These are phyloP conservation scores for Phytophthora sp. DNA, from an alignment of 352 stramenopile genomes.

Conservation along the genomic window DNA sequence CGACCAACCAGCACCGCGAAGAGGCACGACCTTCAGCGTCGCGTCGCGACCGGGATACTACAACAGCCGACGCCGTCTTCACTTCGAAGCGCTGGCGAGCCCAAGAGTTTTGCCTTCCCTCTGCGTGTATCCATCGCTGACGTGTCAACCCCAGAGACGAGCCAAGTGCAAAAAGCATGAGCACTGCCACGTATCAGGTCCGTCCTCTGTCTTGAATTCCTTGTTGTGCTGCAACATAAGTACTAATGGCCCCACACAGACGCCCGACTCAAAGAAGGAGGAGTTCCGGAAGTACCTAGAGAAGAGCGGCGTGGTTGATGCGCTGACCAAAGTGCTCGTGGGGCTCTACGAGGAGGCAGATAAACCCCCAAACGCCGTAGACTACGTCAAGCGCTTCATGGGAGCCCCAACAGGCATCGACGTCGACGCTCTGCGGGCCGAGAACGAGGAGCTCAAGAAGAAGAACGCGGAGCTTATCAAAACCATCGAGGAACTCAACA, in stretches of 20 bases:
- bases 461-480: conserved; percentile 91
- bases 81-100: background rate
- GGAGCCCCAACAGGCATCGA: conserved; percentile 92
- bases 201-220: background rate
- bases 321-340: conserved; percentile 97
- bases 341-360: conserved; percentile 97
- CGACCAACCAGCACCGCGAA: conserved; percentile 17
- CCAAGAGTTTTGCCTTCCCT: conserved; percentile 1
- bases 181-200: conserved; percentile 74
- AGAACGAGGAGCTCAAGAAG: conserved; percentile 94
- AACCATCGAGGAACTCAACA: conserved; percentile 92
- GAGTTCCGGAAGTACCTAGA: conserved; percentile 99
- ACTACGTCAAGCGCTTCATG: conserved; percentile 98
- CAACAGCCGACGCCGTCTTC: conserved; percentile 17
- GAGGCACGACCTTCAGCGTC: conserved; percentile 26
- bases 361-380: conserved; percentile 95
- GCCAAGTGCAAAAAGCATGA: conserved; percentile 35
- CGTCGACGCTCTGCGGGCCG: conserved; percentile 84
- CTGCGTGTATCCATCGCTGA: conserved; percentile 27
- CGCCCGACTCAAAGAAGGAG: conserved; percentile 97
- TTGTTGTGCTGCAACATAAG: background rate
- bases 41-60: conserved; percentile 32
- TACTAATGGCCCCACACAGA: conserved; percentile 53
- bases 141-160: conserved; percentile 30
- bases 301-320: conserved; percentile 97